phyloP scores from a whole-genome alignment of 805 yeast species.

The Ogataea methanolica region DNA sequence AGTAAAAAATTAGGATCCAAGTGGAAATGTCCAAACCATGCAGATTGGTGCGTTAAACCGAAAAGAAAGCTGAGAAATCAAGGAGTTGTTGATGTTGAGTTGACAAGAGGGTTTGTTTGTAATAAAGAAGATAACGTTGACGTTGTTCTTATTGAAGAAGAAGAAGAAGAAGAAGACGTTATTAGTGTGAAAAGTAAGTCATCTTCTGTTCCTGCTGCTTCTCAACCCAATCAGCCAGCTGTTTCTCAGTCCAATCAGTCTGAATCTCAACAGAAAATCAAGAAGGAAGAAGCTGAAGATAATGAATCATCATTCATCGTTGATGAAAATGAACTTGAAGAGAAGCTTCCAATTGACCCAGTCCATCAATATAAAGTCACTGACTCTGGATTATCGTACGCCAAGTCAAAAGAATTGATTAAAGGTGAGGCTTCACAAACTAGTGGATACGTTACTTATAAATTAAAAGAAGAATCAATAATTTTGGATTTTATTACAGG shows the following conservation, averaged over 20 bases:
- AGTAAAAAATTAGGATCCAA: constrained; percentile 70
- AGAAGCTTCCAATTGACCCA: constrained; percentile 32
- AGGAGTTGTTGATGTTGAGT: constrained; percentile 48
- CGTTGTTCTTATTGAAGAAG: constrained; percentile 40
- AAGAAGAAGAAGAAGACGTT: constrained; percentile 5
- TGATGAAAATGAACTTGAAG: constrained; percentile 19
- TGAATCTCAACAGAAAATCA: not conserved
- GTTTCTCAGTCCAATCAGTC: not conserved
- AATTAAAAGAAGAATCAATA: constrained; percentile 65
- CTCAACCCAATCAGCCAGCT: too few species aligned
- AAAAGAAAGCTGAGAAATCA: constrained; percentile 50
- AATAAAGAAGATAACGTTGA: constrained; percentile 50
- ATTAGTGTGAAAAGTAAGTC: too few species aligned
- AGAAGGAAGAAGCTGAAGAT: constrained; percentile 29
- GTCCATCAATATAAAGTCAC: constrained; percentile 32
- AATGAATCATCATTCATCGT: constrained; percentile 2
- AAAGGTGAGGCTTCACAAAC: constrained; percentile 15
- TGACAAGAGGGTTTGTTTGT: constrained; percentile 42
- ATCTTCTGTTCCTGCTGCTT: too few species aligned
- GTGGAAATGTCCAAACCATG: constrained; percentile 93
- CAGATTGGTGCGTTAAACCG: constrained; percentile 43
- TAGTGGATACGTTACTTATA: constrained; percentile 41
- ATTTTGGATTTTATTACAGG: constrained; percentile 63
- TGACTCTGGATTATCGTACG: constrained; percentile 29
- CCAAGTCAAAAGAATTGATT: constrained; percentile 17